phyloP scores from a whole-genome alignment of 805 yeast genomes.

The Candida multigemmis region DNA sequence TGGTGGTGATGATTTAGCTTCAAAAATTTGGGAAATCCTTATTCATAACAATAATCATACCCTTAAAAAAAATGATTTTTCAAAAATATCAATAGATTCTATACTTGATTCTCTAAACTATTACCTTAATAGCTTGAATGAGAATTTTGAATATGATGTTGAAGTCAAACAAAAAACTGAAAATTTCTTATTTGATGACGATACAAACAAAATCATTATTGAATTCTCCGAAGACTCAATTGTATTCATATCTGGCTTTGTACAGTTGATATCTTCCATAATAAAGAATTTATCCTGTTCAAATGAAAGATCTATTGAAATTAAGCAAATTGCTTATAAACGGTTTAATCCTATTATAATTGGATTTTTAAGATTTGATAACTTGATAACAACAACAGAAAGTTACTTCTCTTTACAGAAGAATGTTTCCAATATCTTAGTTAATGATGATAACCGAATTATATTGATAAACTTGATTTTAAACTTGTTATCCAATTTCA shows the following conservation, averaged over 20 bases:
- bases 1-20: slow-evolving; percentile 45
- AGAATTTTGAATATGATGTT: slow-evolving; percentile 24
- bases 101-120: slow-evolving; percentile 46
- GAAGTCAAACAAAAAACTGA: slow-evolving; percentile 24
- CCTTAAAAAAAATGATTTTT: slow-evolving; percentile 27
- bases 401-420: slow-evolving; percentile 5
- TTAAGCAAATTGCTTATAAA: slow-evolving; percentile 17
- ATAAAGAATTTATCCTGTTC: slow-evolving; percentile 17
- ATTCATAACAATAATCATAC: slow-evolving; percentile 15
- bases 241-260: slow-evolving; percentile 63
- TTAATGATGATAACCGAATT: slow-evolving; percentile 28
- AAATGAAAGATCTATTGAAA: slow-evolving; percentile 14
- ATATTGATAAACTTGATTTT: slow-evolving; percentile 31
- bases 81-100: slow-evolving; percentile 45
- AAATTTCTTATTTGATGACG: slow-evolving; percentile 20
- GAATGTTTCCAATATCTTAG: slow-evolving; percentile 12
- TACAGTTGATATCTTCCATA: slow-evolving; percentile 46
- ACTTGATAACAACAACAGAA: slow-evolving; percentile 15
- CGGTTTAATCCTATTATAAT: slow-evolving; percentile 24
- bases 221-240: slow-evolving; percentile 77
- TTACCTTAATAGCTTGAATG: slow-evolving; percentile 39
- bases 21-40: slow-evolving; percentile 30
- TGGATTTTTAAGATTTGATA: slow-evolving; percentile 31
- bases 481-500: slow-evolving; percentile 43
- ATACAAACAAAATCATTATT: slow-evolving; percentile 24